Evolutionary conservation across 1,139 yeast genomes (phyloP).

Genomic region (Blastobotrys malaysiensis): DNA sequence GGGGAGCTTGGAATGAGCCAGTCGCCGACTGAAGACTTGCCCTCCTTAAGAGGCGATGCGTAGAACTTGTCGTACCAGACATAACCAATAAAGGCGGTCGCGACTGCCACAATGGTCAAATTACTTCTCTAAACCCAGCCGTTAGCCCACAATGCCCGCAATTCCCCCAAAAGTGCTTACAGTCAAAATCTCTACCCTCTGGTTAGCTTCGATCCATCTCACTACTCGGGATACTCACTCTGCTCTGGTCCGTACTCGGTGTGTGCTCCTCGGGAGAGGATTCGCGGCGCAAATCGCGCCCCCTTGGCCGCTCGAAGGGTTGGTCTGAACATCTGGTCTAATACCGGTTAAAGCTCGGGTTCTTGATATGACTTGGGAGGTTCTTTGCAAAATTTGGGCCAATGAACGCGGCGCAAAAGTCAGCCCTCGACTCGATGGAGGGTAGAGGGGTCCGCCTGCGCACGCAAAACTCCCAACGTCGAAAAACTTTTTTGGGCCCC

Average conservation of each 20-base stretch:
- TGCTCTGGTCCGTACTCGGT: neutral
- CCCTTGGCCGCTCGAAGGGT: conserved; percentile 3
- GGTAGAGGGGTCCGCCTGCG: too few species aligned
- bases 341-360: neutral
- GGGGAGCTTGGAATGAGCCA: conserved; percentile 22
- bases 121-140: neutral
- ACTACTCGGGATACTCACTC: neutral
- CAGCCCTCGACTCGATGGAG: neutral
- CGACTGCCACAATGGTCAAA: conserved; percentile 20
- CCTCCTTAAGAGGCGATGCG: conserved; percentile 15
- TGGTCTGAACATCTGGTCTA: conserved; percentile 6
- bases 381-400: neutral
- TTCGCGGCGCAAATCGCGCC: conserved; percentile 2
- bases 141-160: too few species aligned
- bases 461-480: neutral
- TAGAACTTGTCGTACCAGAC: conserved; percentile 25
- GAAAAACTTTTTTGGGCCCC: too few species aligned
- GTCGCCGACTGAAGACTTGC: conserved; percentile 26
- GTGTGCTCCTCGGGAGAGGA: neutral
- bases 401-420: neutral
- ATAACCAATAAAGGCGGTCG: conserved; percentile 22
- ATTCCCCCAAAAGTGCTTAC: neutral
- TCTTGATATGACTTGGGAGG: neutral
- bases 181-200: neutral
- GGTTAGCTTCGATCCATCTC: neutral